Conservation (phyloP, 2,329 filamentous ascomycete genomes). For the Calycina marina region DNA sequence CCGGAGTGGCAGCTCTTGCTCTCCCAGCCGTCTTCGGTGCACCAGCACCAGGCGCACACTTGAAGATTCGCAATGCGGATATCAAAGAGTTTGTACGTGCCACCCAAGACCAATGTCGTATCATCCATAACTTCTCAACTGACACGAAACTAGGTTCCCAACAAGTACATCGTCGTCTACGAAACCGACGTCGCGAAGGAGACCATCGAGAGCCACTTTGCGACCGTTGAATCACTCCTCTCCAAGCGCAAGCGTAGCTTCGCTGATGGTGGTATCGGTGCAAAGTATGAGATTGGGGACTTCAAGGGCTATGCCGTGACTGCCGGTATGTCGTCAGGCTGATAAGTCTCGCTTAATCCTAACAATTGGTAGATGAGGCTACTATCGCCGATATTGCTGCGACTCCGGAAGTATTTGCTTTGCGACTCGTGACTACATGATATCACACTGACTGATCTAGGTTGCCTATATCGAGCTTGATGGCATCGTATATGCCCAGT, state of each 20-base stretch:
- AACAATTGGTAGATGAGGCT: conserved; percentile 12
- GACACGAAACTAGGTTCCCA: too few relatives aligned
- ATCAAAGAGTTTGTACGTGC: conserved; percentile 33
- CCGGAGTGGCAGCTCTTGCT: conserved; percentile 17
- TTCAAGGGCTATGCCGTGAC: conserved; percentile 19
- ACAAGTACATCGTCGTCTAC: conserved; percentile 52
- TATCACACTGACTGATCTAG: conserved; percentile 4
- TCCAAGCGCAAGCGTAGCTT: conserved; percentile 39
- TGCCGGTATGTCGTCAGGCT: too few relatives aligned
- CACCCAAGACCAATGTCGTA: too few relatives aligned
- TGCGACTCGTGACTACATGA: not conserved
- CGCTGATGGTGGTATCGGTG: conserved; percentile 20
- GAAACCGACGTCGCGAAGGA: conserved; percentile 36
- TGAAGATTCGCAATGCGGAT: conserved; percentile 30
- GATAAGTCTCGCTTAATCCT: too few relatives aligned
- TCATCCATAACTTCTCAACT: too few relatives aligned
- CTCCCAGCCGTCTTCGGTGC: conserved; percentile 15
- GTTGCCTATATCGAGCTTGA: conserved; percentile 21
- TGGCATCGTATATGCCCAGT: conserved; percentile 20
- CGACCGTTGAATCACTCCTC: conserved; percentile 28
- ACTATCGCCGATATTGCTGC: conserved; percentile 18
- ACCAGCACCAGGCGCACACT: conserved; percentile 10
- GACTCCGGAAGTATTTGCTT: conserved; percentile 15
- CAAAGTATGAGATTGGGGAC: conserved; percentile 13
- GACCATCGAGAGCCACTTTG: conserved; percentile 34